Evolutionary conservation across 345 rosid genomes (phyloP).

Genomic region (Eucalyptus tenuipes): DNA sequence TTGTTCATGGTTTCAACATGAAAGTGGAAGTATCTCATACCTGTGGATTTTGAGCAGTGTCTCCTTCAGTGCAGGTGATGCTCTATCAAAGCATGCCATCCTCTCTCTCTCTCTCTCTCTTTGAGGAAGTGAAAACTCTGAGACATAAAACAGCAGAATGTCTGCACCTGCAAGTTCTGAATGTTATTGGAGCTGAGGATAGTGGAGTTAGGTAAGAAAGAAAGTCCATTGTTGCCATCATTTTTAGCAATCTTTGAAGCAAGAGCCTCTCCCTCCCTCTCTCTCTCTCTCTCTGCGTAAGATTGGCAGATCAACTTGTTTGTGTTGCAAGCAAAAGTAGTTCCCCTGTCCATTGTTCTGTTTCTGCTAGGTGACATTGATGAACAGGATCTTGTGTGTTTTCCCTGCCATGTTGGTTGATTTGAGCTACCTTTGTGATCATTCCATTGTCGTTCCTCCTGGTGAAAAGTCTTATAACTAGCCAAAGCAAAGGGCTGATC

Average conservation of each 20-base stretch:
- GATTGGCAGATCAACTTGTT: neutral
- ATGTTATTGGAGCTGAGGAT: neutral
- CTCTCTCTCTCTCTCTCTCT: neutral
- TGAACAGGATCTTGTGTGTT: neutral
- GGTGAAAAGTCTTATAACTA: neutral
- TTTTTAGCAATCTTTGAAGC: constrained; percentile 19
- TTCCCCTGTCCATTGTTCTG: neutral
- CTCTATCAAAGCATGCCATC: constrained; percentile 36
- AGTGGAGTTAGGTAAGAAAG: constrained; percentile 3
- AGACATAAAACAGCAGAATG: no score
- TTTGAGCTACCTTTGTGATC: neutral
- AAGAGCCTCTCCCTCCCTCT: neutral
- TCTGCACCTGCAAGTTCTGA: neutral
- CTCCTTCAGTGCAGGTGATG: constrained; percentile 43
- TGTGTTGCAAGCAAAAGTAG: constrained; percentile 3
- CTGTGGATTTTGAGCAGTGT: constrained; percentile 26
- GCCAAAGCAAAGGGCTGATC: neutral
- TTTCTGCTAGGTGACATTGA: neutral
- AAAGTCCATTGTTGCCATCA: constrained; percentile 12
- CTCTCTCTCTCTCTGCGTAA: neutral
- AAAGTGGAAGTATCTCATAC: constrained; percentile 1
- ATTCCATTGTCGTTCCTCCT: neutral
- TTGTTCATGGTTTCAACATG: neutral
- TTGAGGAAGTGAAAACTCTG: neutral
- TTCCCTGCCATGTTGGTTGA: neutral